Evolutionary conservation across 1,284 basidiomycete genomes (phyloP), one percentile per base, ranked within the genome.

Genomic region (Ustilago trichophora): DNA sequence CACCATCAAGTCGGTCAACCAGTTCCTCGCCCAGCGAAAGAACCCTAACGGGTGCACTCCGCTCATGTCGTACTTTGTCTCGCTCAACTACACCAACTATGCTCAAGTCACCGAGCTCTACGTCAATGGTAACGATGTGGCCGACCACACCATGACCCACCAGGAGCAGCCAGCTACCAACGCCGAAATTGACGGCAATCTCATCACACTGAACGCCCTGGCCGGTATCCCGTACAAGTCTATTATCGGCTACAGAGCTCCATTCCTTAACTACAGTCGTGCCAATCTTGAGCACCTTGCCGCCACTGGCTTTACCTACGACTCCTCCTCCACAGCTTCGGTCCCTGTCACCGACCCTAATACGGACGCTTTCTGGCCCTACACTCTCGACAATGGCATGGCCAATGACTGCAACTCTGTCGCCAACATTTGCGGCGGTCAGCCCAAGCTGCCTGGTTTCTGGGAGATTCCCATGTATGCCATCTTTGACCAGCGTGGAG

Each of bases 111-210:
- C 90, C 83, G 90, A 92, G 80, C 91, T 88, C 88, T 91, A 84
- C 80, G 89, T 91, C 36, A 88, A 88, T 7, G 90, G 91, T 31
- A 91, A 92, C 80, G 90, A 92, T 77, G 90, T 92, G 63, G 90
- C 88, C n/a, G 90, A 91, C 82, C 90, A 91, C 82, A 91, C 90
- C 31, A 91, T 92, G 88, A 90, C 90, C n/a, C 90, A 91, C 81
- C 87, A 90, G 25, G 82, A 71, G 59, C 89, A 87, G 47, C 58
- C 65, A 8, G 81, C 84, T 19, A 88, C 88, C 8, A 83, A 86
- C 0, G 75, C 84, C 7, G 69, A 74, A 81, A 87, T 92, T 64
- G 86, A 89, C 76, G 90, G 91, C 52, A 91, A 91, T 80, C 84
- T 92, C 25, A 87, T 90, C 58, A 89, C 90, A 12, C 85, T 91